A percentile compares a stretch with the other conserved stretches of the same genome.
These are phyloP conservation scores for Oehlia diaphana DNA, from an alignment of 192 early-diverging fungal genomes.

Conservation along the genomic window DNA sequence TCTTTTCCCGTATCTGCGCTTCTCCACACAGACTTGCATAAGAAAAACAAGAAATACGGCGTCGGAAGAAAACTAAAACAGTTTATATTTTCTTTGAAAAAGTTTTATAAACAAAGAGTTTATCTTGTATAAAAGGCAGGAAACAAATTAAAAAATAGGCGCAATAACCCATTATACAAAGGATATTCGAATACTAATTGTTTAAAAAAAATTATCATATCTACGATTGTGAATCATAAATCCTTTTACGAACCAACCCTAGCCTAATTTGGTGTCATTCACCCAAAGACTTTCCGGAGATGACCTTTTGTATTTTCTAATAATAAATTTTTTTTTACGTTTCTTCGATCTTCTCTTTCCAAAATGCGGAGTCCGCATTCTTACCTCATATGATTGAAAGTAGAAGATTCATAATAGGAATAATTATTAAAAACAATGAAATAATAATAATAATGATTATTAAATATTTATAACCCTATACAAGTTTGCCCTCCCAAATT, in stretches of 20 bases:
- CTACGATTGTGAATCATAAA: constrained; percentile 19
- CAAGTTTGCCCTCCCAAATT: neutral
- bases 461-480: too few species aligned
- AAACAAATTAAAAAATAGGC: constrained; percentile 19
- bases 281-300: neutral
- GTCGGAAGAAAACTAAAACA: constrained; percentile 4
- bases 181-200: neutral
- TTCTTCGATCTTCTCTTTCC: constrained; percentile 15
- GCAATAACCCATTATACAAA: constrained; percentile 11
- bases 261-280: constrained; percentile 5
- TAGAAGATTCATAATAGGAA: neutral
- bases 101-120: neutral
- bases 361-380: neutral
- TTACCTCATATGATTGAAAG: constrained; percentile 6
- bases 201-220: constrained; percentile 13
- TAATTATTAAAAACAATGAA: neutral
- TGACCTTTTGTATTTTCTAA: too few species aligned
- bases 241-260: constrained; percentile 10
- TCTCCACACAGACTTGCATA: constrained; percentile 11
- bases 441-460: neutral
- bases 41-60: constrained; percentile 1
- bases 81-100: neutral
- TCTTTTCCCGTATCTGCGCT: neutral
- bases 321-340: neutral
- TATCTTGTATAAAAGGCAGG: constrained; percentile 11